phyloP scores from a whole-genome alignment of 2,329 filamentous ascomycete species.

The Tricladium varicosporioides region DNA sequence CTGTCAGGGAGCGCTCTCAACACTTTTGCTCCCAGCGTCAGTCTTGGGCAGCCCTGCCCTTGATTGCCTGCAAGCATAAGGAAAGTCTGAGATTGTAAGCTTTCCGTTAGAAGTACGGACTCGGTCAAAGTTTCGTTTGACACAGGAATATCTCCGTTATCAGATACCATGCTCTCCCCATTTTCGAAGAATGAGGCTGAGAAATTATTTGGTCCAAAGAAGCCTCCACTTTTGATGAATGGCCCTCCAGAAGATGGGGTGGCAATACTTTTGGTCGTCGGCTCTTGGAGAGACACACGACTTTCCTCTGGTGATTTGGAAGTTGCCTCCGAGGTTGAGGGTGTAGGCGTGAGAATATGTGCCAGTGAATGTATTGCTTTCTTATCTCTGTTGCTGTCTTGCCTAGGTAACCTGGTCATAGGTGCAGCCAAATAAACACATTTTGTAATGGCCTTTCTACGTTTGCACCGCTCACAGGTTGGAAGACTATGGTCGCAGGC shows the following conservation, averaged over 20 bases:
- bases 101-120: conserved; percentile 19
- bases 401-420: conserved; percentile 21
- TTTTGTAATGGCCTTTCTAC: conserved; percentile 23
- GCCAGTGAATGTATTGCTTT: conserved; percentile 1
- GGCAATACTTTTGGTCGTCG: not conserved
- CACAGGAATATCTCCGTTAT: conserved; percentile 25
- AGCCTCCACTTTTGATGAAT: conserved; percentile 19
- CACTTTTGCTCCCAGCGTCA: conserved; percentile 28
- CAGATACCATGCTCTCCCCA: conserved; percentile 21
- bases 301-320: not conserved
- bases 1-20: conserved; percentile 28
- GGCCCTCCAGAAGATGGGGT: conserved; percentile 3
- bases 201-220: conserved; percentile 32
- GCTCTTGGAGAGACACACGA: not conserved
- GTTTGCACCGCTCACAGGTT: conserved; percentile 26
- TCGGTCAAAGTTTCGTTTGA: conserved; percentile 24
- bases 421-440: conserved; percentile 30
- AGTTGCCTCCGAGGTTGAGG: conserved; percentile 1
- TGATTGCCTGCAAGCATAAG: conserved; percentile 26
- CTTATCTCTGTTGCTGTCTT: not conserved
- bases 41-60: conserved; percentile 22
- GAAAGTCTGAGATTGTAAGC: conserved; percentile 29
- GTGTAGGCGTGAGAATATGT: conserved; percentile 2
- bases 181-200: conserved; percentile 33
- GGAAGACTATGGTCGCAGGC: conserved; percentile 30